Evolutionary conservation across 2,329 filamentous ascomycete species (phyloP).

Genomic region (Tothia fuscella): DNA sequence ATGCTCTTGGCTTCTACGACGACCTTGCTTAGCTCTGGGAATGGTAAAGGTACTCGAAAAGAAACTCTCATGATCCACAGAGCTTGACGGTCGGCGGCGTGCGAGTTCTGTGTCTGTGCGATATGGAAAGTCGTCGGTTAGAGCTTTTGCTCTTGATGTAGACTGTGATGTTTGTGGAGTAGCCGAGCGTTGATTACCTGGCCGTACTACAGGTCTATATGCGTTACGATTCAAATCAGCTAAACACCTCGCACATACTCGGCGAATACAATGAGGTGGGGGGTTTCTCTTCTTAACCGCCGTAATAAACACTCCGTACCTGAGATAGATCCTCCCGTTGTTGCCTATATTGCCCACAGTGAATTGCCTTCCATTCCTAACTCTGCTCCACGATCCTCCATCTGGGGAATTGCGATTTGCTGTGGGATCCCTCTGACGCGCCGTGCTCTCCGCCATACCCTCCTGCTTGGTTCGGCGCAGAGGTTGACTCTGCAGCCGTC

Average conservation of each 20-base stretch:
- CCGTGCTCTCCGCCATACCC: too few species aligned
- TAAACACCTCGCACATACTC: background rate
- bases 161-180: constrained; percentile 21
- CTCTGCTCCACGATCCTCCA: background rate
- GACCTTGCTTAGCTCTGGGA: constrained; percentile 14
- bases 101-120: constrained; percentile 10
- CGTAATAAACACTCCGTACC: constrained; percentile 20
- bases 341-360: constrained; percentile 36
- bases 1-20: constrained; percentile 1
- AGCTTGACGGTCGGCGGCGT: constrained; percentile 23
- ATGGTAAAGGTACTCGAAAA: constrained; percentile 16
- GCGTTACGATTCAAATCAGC: constrained; percentile 10
- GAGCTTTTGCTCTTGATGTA: constrained; percentile 28
- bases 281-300: background rate
- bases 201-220: constrained; percentile 9
- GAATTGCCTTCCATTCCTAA: constrained; percentile 26
- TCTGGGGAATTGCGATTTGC: constrained; percentile 1
- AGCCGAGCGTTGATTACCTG: constrained; percentile 14
- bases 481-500: too few species aligned
- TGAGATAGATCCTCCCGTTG: constrained; percentile 36
- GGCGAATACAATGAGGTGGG: background rate
- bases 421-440: background rate
- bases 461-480: too few species aligned
- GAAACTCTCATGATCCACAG: constrained; percentile 25
- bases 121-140: too few species aligned